Evolutionary conservation across 306 rosid genomes (phyloP), one percentile per base, ranked within the genome.

Genomic region (Castanea mollissima): DNA sequence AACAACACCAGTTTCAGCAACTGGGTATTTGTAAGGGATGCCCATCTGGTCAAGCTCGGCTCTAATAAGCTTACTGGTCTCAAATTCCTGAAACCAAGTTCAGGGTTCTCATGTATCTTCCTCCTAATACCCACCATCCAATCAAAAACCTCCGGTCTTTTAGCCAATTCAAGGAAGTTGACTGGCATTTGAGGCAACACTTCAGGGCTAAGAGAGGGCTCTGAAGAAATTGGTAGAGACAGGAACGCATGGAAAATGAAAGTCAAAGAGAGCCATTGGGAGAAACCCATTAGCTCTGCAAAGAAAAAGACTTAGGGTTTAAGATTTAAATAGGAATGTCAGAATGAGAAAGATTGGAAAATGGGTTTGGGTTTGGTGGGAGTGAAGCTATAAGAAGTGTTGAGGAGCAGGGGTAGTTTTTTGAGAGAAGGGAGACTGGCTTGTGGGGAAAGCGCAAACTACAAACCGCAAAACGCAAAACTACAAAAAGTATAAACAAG

Each of bases 101-200:
- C 97, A 8, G 98, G 98, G 74, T 94, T 88, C 81, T 92, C 94
- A 32, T 92, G 98, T 73, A 94, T 83, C 74, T 79, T 91, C 87
- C 97, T 86, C 69, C 98, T 83, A 60, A 94, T 74, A 51, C 49
- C 72, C 19, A 89, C 87, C 90, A 92, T 88, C 90, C 92, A 91
- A 72, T 89, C 88, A 71, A 86, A 86, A 80, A 93, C 69, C 70
- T 78, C 85, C 41, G 83, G 76, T 4, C 56, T 80, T 80, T 84
- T 84, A 2, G 95, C 93, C 44, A 74, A 75, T 57, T 90, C 67
- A 1, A 93, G 78, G 49, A 90, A 87, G 55, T 78, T 77, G 31
- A 59, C 32, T 9, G 93, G 87, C 71, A 85, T 79, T 73, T 71
- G 80, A 10, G 82, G 74, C 25, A 73, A 27, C 59, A 75, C 77